Percentiles rank a stretch among this genome's conserved stretches.
Evolutionary conservation across 495 filamentous ascomycete genomes (phyloP).

Genomic region (Recurvomyces mirabilis): DNA sequence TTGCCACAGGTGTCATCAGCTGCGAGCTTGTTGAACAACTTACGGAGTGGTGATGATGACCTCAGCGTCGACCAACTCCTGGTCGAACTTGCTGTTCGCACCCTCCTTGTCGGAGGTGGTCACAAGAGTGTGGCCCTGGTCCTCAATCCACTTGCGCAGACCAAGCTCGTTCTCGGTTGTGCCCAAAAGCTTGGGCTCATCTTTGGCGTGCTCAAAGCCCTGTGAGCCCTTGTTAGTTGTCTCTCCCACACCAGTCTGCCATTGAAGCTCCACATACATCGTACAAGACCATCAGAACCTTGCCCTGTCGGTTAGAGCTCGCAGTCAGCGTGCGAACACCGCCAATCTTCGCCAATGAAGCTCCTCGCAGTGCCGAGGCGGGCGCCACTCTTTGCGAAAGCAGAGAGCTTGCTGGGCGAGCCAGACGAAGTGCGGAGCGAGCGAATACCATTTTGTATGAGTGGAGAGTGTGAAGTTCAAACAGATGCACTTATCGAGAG

Average conservation of each 20-base stretch:
- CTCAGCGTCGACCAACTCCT: conserved; percentile 91
- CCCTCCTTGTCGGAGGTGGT: conserved; percentile 98
- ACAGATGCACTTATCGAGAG: neutral
- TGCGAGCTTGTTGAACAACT: conserved; percentile 25
- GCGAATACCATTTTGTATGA: conserved; percentile 57
- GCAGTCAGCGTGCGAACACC: conserved; percentile 45
- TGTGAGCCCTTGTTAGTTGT: conserved; percentile 25
- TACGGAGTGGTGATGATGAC: conserved; percentile 99
- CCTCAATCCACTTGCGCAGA: conserved; percentile 90
- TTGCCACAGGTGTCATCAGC: neutral
- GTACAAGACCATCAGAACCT: conserved; percentile 65
- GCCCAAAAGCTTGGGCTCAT: conserved; percentile 79
- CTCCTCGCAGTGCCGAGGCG: conserved; percentile 27
- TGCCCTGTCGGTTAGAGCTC: conserved; percentile 50
- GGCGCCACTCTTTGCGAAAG: conserved; percentile 34
- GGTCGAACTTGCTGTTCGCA: conserved; percentile 83
- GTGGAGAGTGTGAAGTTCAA: conserved; percentile 8
- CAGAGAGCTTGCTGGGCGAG: conserved; percentile 47
- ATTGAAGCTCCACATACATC: conserved; percentile 45
- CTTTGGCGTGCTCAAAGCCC: conserved; percentile 56
- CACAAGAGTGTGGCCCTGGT: conserved; percentile 85
- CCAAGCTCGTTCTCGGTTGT: conserved; percentile 98
- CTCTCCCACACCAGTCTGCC: neutral
- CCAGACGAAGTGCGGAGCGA: conserved; percentile 47
- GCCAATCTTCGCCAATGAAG: conserved; percentile 24